These are phyloP conservation scores for Sarocladium strictum DNA, from an alignment of 2,329 filamentous ascomycete genomes.

Conservation along the genomic window DNA sequence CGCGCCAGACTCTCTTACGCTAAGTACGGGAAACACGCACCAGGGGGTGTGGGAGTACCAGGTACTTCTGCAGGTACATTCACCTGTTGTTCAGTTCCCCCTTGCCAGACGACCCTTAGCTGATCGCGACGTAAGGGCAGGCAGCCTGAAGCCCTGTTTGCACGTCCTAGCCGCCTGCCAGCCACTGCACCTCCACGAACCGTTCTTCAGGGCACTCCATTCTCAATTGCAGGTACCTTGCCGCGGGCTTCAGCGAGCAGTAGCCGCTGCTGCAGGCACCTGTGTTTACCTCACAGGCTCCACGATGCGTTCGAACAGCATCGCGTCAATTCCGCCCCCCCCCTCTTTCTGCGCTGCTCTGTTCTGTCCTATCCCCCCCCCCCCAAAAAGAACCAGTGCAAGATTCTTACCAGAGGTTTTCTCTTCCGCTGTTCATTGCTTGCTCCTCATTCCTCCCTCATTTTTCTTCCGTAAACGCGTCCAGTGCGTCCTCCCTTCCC, in stretches of 20 bases:
- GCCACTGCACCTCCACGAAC: not conserved
- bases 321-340: constrained; percentile 8
- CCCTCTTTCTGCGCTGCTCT: too few relatives aligned
- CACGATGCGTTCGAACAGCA: not conserved
- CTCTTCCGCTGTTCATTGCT: not conserved
- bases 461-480: constrained; percentile 8
- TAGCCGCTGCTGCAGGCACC: not conserved
- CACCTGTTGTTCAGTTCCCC: not conserved
- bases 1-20: not conserved
- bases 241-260: not conserved
- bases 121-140: not conserved
- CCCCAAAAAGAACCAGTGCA: not conserved
- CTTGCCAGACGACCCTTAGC: not conserved
- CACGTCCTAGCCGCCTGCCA: not conserved
- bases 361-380: constrained; percentile 8
- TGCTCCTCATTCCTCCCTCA: not conserved
- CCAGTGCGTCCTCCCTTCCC: constrained; percentile 3
- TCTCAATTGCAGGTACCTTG: not conserved
- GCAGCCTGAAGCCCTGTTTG: not conserved
- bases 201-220: not conserved
- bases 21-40: not conserved
- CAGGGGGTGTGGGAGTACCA: not conserved
- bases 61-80: not conserved
- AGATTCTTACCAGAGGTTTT: constrained; percentile 8
- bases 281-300: not conserved